A percentile compares a stretch with the other conserved stretches of the same genome.
Evolutionary conservation across 2,329 filamentous ascomycete genomes (phyloP).

Genomic region (Fusarium cicatricum): DNA sequence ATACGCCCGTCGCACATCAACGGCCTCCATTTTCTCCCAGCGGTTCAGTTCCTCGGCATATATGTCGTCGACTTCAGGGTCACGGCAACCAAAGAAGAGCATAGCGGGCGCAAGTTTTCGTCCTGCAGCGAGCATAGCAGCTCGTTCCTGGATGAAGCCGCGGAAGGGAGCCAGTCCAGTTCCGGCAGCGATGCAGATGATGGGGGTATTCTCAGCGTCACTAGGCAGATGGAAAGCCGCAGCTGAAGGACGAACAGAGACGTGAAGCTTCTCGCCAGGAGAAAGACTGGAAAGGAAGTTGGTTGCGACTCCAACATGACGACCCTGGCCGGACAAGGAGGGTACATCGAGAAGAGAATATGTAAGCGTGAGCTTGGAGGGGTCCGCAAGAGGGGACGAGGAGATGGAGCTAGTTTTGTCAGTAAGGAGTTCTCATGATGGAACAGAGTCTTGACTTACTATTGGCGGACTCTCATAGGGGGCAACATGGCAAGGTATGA

Average conservation of each 20-base stretch:
- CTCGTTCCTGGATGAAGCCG: constrained; percentile 70
- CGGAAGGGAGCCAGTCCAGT: constrained; percentile 70
- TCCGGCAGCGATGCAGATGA: constrained; percentile 62
- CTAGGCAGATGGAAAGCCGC: constrained; percentile 60
- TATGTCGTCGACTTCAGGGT: constrained; percentile 63
- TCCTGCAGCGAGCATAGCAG: constrained; percentile 58
- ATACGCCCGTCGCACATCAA: constrained; percentile 68
- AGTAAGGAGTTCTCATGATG: neutral
- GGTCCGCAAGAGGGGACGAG: constrained; percentile 71
- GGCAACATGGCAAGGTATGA: constrained; percentile 76
- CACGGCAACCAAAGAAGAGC: constrained; percentile 72
- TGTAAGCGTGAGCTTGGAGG: constrained; percentile 68
- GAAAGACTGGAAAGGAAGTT: constrained; percentile 64
- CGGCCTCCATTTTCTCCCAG: constrained; percentile 61
- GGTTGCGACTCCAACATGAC: constrained; percentile 67
- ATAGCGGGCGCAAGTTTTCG: constrained; percentile 65
- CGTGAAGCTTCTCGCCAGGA: constrained; percentile 53
- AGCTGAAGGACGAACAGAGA: constrained; percentile 57
- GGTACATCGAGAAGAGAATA: constrained; percentile 71
- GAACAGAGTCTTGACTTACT: constrained; percentile 49
- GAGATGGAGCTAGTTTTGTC: constrained; percentile 67
- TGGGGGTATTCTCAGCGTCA: constrained; percentile 54
- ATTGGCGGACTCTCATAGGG: constrained; percentile 80
- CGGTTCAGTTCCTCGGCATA: constrained; percentile 65
- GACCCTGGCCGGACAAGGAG: constrained; percentile 58